Conservation (phyloP, 129 eudicot genomes). For the Solidago caesia region DNA sequence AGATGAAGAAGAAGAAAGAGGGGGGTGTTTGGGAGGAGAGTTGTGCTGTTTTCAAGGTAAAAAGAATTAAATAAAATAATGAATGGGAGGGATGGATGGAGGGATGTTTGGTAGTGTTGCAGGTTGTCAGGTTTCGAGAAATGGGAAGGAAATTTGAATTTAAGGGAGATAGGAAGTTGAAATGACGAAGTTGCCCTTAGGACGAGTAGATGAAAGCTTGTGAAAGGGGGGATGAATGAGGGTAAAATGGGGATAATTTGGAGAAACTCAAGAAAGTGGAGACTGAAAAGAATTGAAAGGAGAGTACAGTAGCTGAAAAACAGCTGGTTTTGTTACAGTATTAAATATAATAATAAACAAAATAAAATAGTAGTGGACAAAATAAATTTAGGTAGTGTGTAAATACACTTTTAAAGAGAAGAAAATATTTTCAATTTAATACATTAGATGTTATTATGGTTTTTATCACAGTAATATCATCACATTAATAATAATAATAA, state of each 20-base stretch:
- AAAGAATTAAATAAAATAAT: constrained; percentile 14
- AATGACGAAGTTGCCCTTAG: constrained; percentile 19
- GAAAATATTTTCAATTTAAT: no score
- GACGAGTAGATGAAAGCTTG: not conserved
- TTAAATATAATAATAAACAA: not conserved
- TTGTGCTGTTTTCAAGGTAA: constrained; percentile 26
- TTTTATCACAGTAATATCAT: no score
- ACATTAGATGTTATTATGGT: no score
- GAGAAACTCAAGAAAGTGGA: constrained; percentile 27
- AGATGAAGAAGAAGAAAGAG: not conserved
- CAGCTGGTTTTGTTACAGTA: constrained; percentile 6
- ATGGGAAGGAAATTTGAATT: constrained; percentile 3
- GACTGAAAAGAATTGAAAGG: constrained; percentile 16
- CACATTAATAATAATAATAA: no score
- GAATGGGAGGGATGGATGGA: not conserved
- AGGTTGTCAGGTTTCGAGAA: constrained; percentile 24
- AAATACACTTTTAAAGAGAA: no score
- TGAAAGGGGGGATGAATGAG: not conserved
- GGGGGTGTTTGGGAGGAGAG: constrained; percentile 19
- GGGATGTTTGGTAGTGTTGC: constrained; percentile 36
- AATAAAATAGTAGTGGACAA: not conserved
- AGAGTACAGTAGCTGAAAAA: constrained; percentile 2
- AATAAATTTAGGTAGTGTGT: not conserved
- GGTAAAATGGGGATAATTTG: constrained; percentile 28
- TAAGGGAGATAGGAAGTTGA: not conserved